Evolutionary conservation across 257 asterid species (phyloP).

Genomic region (Ajuga chamaepitys): DNA sequence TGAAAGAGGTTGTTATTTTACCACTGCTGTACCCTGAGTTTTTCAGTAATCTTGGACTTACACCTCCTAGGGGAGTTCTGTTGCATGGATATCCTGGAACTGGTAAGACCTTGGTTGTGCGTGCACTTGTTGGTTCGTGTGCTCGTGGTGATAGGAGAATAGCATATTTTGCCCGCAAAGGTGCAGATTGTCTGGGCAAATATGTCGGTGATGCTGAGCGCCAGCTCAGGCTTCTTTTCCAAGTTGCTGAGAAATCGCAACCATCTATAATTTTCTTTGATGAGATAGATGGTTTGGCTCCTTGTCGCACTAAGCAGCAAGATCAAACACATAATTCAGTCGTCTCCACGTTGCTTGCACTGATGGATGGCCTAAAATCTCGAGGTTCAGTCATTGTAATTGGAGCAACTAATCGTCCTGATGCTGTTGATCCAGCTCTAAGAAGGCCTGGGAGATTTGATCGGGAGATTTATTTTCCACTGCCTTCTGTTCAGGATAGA

Average conservation of each 20-base stretch:
- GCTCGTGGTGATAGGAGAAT: constrained; percentile 93
- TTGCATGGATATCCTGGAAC: constrained; percentile 99
- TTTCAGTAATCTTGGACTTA: constrained; percentile 73
- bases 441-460: constrained; percentile 99
- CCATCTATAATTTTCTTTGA: constrained; percentile 98
- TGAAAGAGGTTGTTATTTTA: constrained; percentile 97
- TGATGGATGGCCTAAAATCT: constrained; percentile 97
- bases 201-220: constrained; percentile 99
- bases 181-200: constrained; percentile 98
- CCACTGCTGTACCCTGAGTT: constrained; percentile 92
- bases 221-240: constrained; percentile 88
- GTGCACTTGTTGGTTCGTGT: constrained; percentile 95
- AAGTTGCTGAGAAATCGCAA: constrained; percentile 97
- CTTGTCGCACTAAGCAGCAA: constrained; percentile 82
- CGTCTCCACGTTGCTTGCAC: constrained; percentile 93
- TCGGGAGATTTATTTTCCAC: constrained; percentile 89
- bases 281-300: constrained; percentile 99
- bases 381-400: constrained; percentile 97
- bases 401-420: constrained; percentile 99
- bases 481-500: constrained; percentile 86
- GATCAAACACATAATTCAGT: constrained; percentile 99
- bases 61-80: constrained; percentile 98
- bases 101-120: constrained; percentile 95
- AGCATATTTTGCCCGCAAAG: constrained; percentile 98
- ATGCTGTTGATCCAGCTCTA: constrained; percentile 94